Conservation (phyloP, 2,329 filamentous ascomycete genomes). For the Fusarium gaditjirri region DNA sequence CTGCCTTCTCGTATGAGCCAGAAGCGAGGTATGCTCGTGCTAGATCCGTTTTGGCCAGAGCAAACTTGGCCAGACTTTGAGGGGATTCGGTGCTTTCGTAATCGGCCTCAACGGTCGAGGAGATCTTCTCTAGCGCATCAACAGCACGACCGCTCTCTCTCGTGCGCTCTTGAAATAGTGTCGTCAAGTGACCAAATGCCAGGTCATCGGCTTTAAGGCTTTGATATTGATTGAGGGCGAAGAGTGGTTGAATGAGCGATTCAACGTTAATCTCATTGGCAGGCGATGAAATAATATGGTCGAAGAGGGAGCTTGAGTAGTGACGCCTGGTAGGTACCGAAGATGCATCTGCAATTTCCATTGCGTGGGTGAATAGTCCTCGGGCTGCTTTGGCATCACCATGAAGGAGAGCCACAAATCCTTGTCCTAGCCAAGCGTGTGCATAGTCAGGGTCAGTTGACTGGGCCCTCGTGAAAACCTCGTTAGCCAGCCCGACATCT, state of each 20-base stretch:
- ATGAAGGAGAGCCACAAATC: conserved; percentile 80
- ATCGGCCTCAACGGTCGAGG: conserved; percentile 76
- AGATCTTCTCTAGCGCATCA: conserved; percentile 72
- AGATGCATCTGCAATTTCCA: conserved; percentile 87
- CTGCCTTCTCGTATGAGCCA: conserved; percentile 72
- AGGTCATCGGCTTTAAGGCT: conserved; percentile 77
- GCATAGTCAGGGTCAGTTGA: conserved; percentile 95
- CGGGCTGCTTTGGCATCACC: conserved; percentile 82
- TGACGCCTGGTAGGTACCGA: conserved; percentile 78
- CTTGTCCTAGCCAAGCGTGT: conserved; percentile 94
- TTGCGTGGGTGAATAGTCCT: conserved; percentile 90
- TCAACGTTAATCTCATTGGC: conserved; percentile 59
- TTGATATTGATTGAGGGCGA: conserved; percentile 85
- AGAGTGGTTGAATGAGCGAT: conserved; percentile 84
- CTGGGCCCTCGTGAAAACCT: conserved; percentile 89
- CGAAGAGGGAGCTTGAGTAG: conserved; percentile 84
- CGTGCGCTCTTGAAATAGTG: conserved; percentile 84
- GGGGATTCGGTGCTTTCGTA: conserved; percentile 87
- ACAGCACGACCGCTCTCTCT: conserved; percentile 74
- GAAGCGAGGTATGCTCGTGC: conserved; percentile 83
- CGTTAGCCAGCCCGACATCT: conserved; percentile 86
- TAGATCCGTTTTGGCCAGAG: conserved; percentile 86
- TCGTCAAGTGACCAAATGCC: conserved; percentile 79
- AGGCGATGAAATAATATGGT: conserved; percentile 74
- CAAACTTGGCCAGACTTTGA: conserved; percentile 78